Evolutionary conservation across 208 protist species (phyloP).

Genomic region (Crithidia acanthocephali): DNA sequence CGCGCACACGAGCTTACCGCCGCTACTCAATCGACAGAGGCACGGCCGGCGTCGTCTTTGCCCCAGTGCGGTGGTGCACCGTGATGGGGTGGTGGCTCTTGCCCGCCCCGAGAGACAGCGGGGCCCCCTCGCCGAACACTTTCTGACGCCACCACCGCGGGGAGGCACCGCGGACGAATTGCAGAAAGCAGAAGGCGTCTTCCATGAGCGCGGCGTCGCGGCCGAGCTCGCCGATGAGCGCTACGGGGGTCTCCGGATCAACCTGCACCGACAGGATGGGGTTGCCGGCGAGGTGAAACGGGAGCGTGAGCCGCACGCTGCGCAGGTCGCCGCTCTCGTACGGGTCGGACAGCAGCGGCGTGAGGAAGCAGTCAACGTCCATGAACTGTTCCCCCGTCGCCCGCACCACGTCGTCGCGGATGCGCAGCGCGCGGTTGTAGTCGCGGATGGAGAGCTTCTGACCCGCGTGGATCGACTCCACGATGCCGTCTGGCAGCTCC

Average conservation of each 20-base stretch:
- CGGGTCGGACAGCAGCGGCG: constrained; percentile 76
- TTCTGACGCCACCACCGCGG: constrained; percentile 70
- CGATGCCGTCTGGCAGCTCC: constrained; percentile 66
- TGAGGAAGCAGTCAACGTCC: constrained; percentile 83
- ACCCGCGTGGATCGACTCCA: constrained; percentile 59
- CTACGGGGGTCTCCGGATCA: constrained; percentile 64
- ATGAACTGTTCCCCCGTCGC: constrained; percentile 85
- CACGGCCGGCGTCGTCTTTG: constrained; percentile 6
- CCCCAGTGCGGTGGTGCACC: constrained; percentile 8
- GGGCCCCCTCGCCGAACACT: constrained; percentile 21
- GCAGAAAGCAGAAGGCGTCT: constrained; percentile 76
- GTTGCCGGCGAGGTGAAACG: constrained; percentile 84
- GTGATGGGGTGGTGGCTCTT: neutral
- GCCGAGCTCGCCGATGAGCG: constrained; percentile 78
- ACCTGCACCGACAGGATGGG: constrained; percentile 86
- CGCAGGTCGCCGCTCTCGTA: constrained; percentile 71
- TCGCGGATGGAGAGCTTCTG: constrained; percentile 52
- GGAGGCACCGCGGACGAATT: constrained; percentile 81
- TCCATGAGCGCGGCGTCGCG: constrained; percentile 86
- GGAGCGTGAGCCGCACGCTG: constrained; percentile 66
- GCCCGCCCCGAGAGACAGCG: neutral
- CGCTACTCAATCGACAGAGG: constrained; percentile 13
- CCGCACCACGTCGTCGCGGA: constrained; percentile 81
- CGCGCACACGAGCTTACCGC: neutral
- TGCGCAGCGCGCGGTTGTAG: constrained; percentile 78